Base-by-base conservation (phyloP, 495 filamentous ascomycete species). In the Lasiosphaeria ovina region DNA sequence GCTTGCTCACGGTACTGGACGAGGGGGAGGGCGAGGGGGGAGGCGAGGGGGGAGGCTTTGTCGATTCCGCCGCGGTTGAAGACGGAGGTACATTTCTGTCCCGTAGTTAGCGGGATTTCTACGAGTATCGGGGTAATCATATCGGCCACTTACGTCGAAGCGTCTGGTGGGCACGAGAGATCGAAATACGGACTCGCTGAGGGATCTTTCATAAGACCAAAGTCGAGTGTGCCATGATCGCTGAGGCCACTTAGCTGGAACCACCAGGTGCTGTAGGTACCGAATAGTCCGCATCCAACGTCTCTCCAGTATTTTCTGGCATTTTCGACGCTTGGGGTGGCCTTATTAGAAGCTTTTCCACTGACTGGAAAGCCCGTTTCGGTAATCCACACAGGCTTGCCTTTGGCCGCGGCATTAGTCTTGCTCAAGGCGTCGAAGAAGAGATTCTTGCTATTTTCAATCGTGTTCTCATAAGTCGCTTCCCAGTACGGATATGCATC, bases 341-440 rank as follows among this genome's bases (percentile, higher is more conserved):
- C 91, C 42, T 83, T 69, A 59, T 83, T 84, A 61, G 81, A 72
- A 14, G 74, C 78, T 40, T 77, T 69, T 35, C 91, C 92, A 61
- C 76, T 84, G 32, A 90, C 85, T 58, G 92, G 92, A 81, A 87
- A 93, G 62, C 92, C 93, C 33, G 91, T 95, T 82, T 96, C 92
- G 31, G 91, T 96, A 62, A 96, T 81, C 88, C 92, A 93, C 67
- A 96, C 84, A 12, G 82, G 77, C 82, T 92, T 93, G 60, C 80
- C 83, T 24, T 77, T 74, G 55, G 81, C 83, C 42, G 77, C 85
- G 33, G 70, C 69, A 64, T 83, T 74, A 58, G 89, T 91, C 42
- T 75, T 76, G 32, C 72, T 66, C 11, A 88, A 77, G 32, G 89
- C 83, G 33, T 82, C 83, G 35, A 83, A 71, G 77, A 92, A 93